These are phyloP conservation scores for Camelina neglecta DNA, from an alignment of 345 rosid species.

Conservation along the genomic window DNA sequence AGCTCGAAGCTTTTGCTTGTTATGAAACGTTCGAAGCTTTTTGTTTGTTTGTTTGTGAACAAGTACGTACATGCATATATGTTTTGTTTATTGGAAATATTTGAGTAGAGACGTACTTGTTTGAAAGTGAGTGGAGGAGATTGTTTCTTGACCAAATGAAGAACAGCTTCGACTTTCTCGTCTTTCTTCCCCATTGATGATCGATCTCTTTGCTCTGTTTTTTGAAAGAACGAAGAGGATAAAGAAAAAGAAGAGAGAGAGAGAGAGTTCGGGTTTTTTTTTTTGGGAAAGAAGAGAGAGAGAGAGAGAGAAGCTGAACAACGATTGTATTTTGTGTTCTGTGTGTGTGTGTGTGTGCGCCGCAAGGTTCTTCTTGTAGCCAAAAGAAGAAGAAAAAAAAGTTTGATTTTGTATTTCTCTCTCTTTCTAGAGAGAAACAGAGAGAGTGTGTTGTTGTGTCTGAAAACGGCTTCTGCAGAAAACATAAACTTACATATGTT, in stretches of 20 bases:
- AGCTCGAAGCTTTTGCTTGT: background rate
- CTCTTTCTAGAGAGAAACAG: background rate
- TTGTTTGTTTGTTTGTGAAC: background rate
- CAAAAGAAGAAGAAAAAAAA: background rate
- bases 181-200: conserved; percentile 73
- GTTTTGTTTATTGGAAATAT: background rate
- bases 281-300: background rate
- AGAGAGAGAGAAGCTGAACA: conserved; percentile 22
- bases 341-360: background rate
- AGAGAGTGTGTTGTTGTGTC: conserved; percentile 27
- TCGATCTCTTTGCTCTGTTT: conserved; percentile 4
- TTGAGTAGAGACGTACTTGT: conserved; percentile 55
- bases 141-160: conserved; percentile 68
- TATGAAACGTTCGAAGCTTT: background rate
- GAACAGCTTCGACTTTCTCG: conserved; percentile 71
- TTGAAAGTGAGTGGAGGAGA: conserved; percentile 75
- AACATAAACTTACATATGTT: conserved; percentile 31
- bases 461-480: conserved; percentile 30
- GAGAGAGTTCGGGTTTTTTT: background rate
- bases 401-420: background rate
- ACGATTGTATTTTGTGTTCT: conserved; percentile 7
- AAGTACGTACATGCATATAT: conserved; percentile 18
- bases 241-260: background rate
- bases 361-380: conserved; percentile 30
- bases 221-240: background rate